A percentile compares a stretch with the other conserved stretches of the same genome.
These are phyloP conservation scores for Rhypophila decipiens DNA, from an alignment of 495 filamentous ascomycete species.

Conservation along the genomic window DNA sequence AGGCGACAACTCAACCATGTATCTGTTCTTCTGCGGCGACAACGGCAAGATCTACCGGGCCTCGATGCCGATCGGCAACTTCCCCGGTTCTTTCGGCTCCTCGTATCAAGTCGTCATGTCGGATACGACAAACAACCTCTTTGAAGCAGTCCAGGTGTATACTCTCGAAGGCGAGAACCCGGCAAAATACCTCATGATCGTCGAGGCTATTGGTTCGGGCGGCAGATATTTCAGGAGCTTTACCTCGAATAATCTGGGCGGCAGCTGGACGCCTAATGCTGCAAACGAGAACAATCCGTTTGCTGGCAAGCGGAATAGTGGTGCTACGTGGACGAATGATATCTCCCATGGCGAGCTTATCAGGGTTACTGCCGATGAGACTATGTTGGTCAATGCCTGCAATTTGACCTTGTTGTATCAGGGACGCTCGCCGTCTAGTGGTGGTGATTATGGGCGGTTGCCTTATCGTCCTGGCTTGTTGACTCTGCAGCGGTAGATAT, in stretches of 20 bases:
- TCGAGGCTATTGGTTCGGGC: slow-evolving; percentile 50
- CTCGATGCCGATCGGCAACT: slow-evolving; percentile 51
- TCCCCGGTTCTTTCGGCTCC: slow-evolving; percentile 54
- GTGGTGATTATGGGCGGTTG: neutral
- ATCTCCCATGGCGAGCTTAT: slow-evolving; percentile 59
- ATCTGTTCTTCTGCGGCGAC: slow-evolving; percentile 60
- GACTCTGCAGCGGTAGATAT: neutral
- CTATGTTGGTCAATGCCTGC: slow-evolving; percentile 49
- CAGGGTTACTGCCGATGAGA: slow-evolving; percentile 48
- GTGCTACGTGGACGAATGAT: slow-evolving; percentile 56
- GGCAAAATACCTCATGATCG: slow-evolving; percentile 56
- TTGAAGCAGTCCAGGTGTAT: slow-evolving; percentile 61
- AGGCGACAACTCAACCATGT: slow-evolving; percentile 51
- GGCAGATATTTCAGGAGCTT: slow-evolving; percentile 62
- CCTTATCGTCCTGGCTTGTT: neutral
- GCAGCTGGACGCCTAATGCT: slow-evolving; percentile 50
- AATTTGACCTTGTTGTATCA: slow-evolving; percentile 56
- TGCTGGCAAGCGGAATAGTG: slow-evolving; percentile 56
- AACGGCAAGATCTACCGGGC: slow-evolving; percentile 59
- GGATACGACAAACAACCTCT: slow-evolving; percentile 49
- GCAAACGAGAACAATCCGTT: slow-evolving; percentile 48
- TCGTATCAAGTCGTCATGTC: slow-evolving; percentile 40
- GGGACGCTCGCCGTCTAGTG: slow-evolving; percentile 20
- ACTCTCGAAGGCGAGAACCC: slow-evolving; percentile 43
- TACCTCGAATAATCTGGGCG: slow-evolving; percentile 47